These are phyloP conservation scores for Phellopilus nigrolimitatus DNA, from an alignment of 1,284 basidiomycete species.

Conservation along the genomic window DNA sequence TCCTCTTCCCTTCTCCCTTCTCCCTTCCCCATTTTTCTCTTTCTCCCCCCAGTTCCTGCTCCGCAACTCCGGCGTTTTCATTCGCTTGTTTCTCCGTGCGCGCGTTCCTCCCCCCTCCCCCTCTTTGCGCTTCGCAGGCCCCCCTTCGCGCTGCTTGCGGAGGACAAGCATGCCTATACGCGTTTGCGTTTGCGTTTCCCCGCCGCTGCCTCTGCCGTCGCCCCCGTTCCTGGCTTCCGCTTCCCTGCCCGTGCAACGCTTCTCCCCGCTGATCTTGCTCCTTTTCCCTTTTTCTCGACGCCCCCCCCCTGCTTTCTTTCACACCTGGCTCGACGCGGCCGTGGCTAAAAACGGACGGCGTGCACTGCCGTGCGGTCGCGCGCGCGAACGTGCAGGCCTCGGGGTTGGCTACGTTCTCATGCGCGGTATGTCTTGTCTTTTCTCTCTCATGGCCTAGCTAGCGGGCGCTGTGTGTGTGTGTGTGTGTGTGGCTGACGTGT, in stretches of 20 bases:
- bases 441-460: background rate
- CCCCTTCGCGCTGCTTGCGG: too few relatives aligned
- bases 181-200: background rate
- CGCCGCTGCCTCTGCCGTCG: too few relatives aligned
- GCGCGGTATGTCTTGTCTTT: slow-evolving; percentile 8
- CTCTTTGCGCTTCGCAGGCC: background rate
- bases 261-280: background rate
- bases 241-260: background rate
- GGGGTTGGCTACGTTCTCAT: slow-evolving; percentile 19
- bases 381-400: slow-evolving; percentile 4
- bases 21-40: background rate
- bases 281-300: too few relatives aligned
- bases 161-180: background rate
- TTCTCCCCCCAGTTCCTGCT: background rate
- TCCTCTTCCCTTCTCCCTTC: background rate
- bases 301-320: too few relatives aligned
- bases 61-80: too few relatives aligned
- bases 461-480: too few relatives aligned
- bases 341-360: background rate
- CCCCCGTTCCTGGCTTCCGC: background rate
- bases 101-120: background rate
- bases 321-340: too few relatives aligned
- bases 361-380: background rate
- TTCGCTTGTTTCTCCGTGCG: background rate
- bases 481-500: background rate